Evolutionary conservation across 345 rosid genomes (phyloP), one percentile per base, ranked within the genome.

Genomic region (Citrus mangshanensis): DNA sequence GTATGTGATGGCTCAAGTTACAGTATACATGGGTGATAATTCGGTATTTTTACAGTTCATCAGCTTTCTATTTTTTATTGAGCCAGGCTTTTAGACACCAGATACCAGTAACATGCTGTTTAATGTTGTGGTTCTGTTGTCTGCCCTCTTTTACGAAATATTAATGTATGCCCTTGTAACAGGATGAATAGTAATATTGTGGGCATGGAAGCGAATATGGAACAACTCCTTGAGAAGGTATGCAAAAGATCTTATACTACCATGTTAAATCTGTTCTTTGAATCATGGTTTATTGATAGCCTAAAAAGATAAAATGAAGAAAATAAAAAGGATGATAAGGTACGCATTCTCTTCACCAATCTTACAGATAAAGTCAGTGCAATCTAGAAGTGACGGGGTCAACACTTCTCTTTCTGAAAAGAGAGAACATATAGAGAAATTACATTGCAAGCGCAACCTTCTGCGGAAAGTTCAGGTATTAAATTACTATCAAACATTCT

Each of bases 131-230:
- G 18, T 12, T 46, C 61, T 32, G 13, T 35, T 42, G 46, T 27
- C 28, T 70, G 62, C 56, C 40, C n/a, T 46, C 64, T 63, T 30
- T 61, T 51, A 49, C 19, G 14, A 59, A 37, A 21, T 62, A 74
- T 42, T 38, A 46, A 70, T 51, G 51, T 79, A 77, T 78, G 81
- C 38, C 37, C 74, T 79, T 78, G 22, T 80, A 65, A 76, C 93
- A 97, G 99, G 93, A 94, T 97, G 99, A 97, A 94, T 82, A 89
- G 88, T 86, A 97, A 97, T 80, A 97, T 94, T 69, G 90, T 94
- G 72, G 99, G 98, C 76, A 94, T 97, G 99, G 98, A 97, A 89
- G 77, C 90, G 61, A 97, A 93, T 78, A 97, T 94, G 98, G 98
- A 92, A 72, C 95, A 94, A 77, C 97, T 97, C 65, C 97, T 97